Evolutionary conservation across 257 asterid species (phyloP), one percentile per base, ranked within the genome.

Genomic region (Penstemon eatonii): DNA sequence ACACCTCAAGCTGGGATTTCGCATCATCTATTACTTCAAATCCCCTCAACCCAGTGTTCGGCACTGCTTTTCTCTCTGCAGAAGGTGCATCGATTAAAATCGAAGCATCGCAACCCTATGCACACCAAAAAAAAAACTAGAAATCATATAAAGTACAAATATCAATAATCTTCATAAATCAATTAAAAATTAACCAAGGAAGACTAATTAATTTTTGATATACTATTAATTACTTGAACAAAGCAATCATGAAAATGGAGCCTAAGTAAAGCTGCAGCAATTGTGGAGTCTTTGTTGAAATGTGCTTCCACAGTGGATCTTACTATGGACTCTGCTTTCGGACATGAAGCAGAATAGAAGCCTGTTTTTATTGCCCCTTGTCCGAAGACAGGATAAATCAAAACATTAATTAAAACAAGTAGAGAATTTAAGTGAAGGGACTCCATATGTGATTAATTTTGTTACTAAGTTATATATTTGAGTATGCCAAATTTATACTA

Each of bases 211-310:
- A 9, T 3, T 49, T 12, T 10, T 15, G 52, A 25, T 25, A 25
- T 25, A 25, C 18, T 15, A 25, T 45, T 45, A 7, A 4, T 46
- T 76, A 85, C 90, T 84, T 70, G 87, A 78, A 88, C 89, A 73
- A 88, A 88, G 63, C 95, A 87, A 52, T 85, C 91, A 39, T 87
- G 95, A 60, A 87, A 87, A 84, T 84, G 91, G 72, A 88, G 89
- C 82, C 95, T 75, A 40, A 88, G 88, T 76, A 88, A 68, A 40
- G 63, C 92, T 40, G 95, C 87, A 69, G 92, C 90, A 15, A 82
- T 36, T 1, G 87, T 84, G 5, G 83, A 71, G 54, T 86, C 90
- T 56, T 78, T 68, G 43, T 78, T 63, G 64, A 73, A 45, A 65
- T 79, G 70, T 36, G 80, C 60, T 81, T 85, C 80, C 19, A 88